These are phyloP conservation scores for Aspergillus indologenus DNA, from an alignment of 495 filamentous ascomycete species.

Conservation along the genomic window DNA sequence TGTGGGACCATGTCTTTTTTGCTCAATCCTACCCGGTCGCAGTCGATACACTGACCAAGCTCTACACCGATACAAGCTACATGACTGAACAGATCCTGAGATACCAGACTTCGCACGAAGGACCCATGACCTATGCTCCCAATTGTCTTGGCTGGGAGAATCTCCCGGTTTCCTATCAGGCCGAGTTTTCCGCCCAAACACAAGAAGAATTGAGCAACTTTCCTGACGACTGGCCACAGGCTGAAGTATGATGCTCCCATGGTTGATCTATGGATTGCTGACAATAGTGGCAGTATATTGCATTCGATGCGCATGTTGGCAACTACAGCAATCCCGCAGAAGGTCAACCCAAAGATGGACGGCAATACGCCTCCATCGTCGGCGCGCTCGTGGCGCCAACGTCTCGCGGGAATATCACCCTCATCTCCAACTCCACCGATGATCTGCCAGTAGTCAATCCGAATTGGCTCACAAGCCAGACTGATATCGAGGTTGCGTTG, in stretches of 20 bases:
- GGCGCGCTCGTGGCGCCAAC: slow-evolving; percentile 43
- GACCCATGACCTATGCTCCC: slow-evolving; percentile 32
- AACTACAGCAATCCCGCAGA: slow-evolving; percentile 37
- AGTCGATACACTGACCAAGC: slow-evolving; percentile 17
- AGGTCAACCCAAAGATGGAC: slow-evolving; percentile 37
- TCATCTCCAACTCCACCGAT: slow-evolving; percentile 38
- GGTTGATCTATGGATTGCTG: too few relatives aligned
- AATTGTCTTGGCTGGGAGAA: slow-evolving; percentile 51
- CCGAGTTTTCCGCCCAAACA: slow-evolving; percentile 19
- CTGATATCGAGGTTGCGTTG: slow-evolving; percentile 51
- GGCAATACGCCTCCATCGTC: slow-evolving; percentile 45
- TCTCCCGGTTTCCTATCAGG: slow-evolving; percentile 31
- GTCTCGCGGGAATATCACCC: slow-evolving; percentile 55
- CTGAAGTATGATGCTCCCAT: slow-evolving; percentile 42
- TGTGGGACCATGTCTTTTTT: slow-evolving; percentile 41
- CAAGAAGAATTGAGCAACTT: slow-evolving; percentile 29
- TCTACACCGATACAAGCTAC: background rate
- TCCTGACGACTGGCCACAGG: slow-evolving; percentile 56
- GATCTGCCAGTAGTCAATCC: slow-evolving; percentile 53
- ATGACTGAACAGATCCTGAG: slow-evolving; percentile 7
- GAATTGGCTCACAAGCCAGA: slow-evolving; percentile 46
- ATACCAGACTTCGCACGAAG: slow-evolving; percentile 14
- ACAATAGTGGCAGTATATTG: slow-evolving; percentile 27
- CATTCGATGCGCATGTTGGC: slow-evolving; percentile 31
- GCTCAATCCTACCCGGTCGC: slow-evolving; percentile 18